Base-by-base conservation (phyloP, 2,329 filamentous ascomycete genomes). In the Zopfia rhizophila region DNA sequence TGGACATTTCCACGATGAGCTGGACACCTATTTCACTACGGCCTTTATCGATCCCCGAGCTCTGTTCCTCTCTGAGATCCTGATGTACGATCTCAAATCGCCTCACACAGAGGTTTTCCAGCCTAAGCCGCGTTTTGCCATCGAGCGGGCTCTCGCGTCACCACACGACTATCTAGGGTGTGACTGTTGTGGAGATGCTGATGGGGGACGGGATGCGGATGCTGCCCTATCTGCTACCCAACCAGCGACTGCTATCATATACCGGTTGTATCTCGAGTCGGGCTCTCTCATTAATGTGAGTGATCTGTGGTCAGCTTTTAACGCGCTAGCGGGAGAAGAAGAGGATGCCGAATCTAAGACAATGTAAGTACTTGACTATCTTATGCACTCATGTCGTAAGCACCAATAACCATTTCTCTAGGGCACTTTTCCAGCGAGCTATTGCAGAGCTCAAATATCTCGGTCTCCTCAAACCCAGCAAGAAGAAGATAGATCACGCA, bases 401-500 rank as follows among this genome's bases (percentile, higher is more conserved):
- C 50, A 13, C 18, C 12, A 43, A 51, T 61, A 55, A 58, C 22
- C 4, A 24, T 56, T 17, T 61, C 7, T 19, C 18, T 19, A 79
- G 75, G 73, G 85, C 91, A 29, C 75, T 89, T 47, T 99, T 97
- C 72, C 97, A 97, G 71, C 82, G 86, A 50, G 89, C 84, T 4
- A 72, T 97, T 52, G 90, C 93, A 1, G 94, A 99, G 71, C 72
- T 99, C 68, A 88, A 87, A 69, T 83, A 87, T 41, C 78, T 99
- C 62, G 94, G 94, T 6, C 88, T 97, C 73, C 82, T 97, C 51
- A 97, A 94, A 76, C 81, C 82, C 51, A 97, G 88, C 65, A 89
- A 88, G 73, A 96, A 92, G 78, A 96, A 96, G 78, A 84, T 86
- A 17, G 94, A 97, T 68, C 93, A 97, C 73, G 77, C 97, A 58